Evolutionary conservation across 768 basidiomycete species (phyloP).

Genomic region (Kwoniella sp.): DNA sequence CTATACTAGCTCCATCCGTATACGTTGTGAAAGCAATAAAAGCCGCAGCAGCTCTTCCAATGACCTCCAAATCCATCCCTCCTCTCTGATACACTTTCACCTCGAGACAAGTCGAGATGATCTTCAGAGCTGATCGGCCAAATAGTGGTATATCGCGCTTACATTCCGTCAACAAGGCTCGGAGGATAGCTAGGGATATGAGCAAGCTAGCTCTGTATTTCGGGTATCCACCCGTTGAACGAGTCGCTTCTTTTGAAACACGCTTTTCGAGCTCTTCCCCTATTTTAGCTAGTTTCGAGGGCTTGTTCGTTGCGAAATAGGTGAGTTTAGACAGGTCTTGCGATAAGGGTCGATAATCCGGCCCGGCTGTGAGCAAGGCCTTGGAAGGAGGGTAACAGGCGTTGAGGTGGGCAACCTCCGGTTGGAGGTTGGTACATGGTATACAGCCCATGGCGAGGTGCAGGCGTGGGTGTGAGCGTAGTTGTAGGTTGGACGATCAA

Average conservation of each 20-base stretch:
- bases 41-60: constrained; percentile 67
- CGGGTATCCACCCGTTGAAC: constrained; percentile 70
- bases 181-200: constrained; percentile 78
- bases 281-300: constrained; percentile 47
- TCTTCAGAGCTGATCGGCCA: constrained; percentile 38
- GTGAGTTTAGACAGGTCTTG: constrained; percentile 54
- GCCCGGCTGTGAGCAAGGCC: constrained; percentile 70
- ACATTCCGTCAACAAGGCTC: constrained; percentile 81
- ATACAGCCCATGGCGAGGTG: constrained; percentile 17
- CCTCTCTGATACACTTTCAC: constrained; percentile 48
- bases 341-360: constrained; percentile 57
- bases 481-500: too few species aligned
- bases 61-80: constrained; percentile 53
- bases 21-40: constrained; percentile 91
- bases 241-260: constrained; percentile 45
- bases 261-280: constrained; percentile 52
- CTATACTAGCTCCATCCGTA: constrained; percentile 80
- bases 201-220: constrained; percentile 81
- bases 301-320: constrained; percentile 50
- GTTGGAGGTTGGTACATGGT: constrained; percentile 28
- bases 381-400: constrained; percentile 84
- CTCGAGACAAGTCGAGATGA: constrained; percentile 42
- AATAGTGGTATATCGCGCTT: constrained; percentile 52
- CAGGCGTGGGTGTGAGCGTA: too few species aligned
- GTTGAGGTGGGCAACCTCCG: constrained; percentile 62